Percentiles rank a stretch among this genome's conserved stretches.
phyloP scores from a whole-genome alignment of 345 rosid genomes.

The Salix brachista region DNA sequence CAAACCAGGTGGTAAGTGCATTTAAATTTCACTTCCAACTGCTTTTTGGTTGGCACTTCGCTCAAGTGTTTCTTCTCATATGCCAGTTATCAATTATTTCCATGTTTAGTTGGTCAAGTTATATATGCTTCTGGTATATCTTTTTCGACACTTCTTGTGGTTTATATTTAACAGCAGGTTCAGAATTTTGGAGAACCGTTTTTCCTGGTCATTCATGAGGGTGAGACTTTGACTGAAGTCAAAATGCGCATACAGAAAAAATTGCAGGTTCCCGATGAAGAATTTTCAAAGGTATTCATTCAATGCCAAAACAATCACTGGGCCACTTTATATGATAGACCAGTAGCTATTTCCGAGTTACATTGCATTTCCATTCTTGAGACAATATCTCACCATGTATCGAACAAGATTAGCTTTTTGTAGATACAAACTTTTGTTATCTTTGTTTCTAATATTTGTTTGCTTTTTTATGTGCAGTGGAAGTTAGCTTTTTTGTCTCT shows the following conservation, averaged over 20 bases:
- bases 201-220: constrained; percentile 88
- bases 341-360: background rate
- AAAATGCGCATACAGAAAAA: constrained; percentile 46
- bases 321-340: background rate
- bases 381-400: background rate
- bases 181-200: constrained; percentile 97
- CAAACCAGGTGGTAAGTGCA: constrained; percentile 55
- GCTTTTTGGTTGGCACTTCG: background rate
- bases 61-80: background rate
- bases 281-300: constrained; percentile 28
- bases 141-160: background rate
- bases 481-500: constrained; percentile 48
- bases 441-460: background rate
- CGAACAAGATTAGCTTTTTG: background rate
- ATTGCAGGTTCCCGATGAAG: constrained; percentile 37
- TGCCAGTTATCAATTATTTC: background rate
- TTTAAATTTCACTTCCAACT: background rate
- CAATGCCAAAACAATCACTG: background rate
- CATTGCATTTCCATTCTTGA: background rate
- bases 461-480: constrained; percentile 19
- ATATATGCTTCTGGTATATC: background rate
- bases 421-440: background rate
- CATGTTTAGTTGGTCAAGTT: background rate
- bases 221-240: constrained; percentile 76
- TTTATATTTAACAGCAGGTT: constrained; percentile 50